Evolutionary conservation across 2,329 filamentous ascomycete genomes (phyloP).

Genomic region (Colletotrichum sp.): DNA sequence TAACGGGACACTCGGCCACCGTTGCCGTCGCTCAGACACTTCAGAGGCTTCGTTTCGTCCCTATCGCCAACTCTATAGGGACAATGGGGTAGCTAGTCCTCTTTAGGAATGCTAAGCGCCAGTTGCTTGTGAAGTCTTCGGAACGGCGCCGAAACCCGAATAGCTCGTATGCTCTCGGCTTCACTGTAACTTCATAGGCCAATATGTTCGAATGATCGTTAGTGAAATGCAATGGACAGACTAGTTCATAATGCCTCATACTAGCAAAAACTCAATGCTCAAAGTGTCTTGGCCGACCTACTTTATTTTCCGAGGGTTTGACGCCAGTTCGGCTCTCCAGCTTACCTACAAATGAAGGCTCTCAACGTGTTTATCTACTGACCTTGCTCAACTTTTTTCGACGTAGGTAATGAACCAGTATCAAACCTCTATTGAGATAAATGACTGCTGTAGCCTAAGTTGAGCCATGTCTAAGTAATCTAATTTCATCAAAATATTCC

Average conservation of each 20-base stretch:
- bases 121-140: neutral
- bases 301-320: neutral
- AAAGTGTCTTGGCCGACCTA: neutral
- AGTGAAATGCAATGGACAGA: neutral
- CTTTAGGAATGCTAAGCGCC: neutral
- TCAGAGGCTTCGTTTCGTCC: neutral
- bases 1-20: neutral
- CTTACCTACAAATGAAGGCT: neutral
- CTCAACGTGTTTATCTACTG: neutral
- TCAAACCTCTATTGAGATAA: too few species aligned
- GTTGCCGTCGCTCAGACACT: neutral
- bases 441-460: too few species aligned
- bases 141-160: neutral
- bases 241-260: neutral
- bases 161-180: neutral
- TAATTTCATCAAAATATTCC: neutral
- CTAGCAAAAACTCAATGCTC: neutral
- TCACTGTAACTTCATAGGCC: neutral
- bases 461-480: neutral
- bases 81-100: too few species aligned
- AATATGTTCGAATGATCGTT: neutral
- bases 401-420: neutral
- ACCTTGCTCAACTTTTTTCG: neutral
- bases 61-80: neutral
- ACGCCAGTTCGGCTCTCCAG: neutral